Evolutionary conservation across 2,329 filamentous ascomycete genomes (phyloP), one percentile per base, ranked within the genome.

Genomic region (Pseudogymnoascus sp.): DNA sequence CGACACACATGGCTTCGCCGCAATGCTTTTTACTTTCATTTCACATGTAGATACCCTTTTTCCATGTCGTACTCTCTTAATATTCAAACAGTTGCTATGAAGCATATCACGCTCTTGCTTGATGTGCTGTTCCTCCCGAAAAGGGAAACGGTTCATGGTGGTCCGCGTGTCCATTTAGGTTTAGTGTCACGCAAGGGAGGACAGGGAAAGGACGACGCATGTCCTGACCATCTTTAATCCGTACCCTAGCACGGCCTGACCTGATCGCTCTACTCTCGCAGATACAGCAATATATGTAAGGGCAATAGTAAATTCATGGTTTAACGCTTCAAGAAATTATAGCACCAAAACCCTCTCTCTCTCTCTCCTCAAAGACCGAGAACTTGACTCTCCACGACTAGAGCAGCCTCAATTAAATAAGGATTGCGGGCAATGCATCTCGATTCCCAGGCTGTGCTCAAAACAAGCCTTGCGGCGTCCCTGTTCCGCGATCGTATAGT

Each of bases 1-100:
- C 19, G 45, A 52, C 23, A 52, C 23, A 48, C 41, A 52, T n/a
- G 45, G 45, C 45, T 30, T 30, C 26, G 26, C 45, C 45, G 23
- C 26, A 52, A 52, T 30, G 45, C 30, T 52, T 52, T 52, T 19
- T 52, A 52, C 18, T 52, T 52, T 52, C 45, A 52, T 18, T 52
- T 33, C 45, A 52, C 26, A 30, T 52, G 45, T 52, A 52, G n/a
- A 52, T 52, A 52, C 45, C 45, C 26, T 52, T 52, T 52, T 33
- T 33, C n/a, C 26, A 52, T 30, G 15, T 52, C 45, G 45, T 52
- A 52, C 45, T 52, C 45, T 52, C 26, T 30, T 10, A 52, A 52
- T 52, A 52, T 30, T 30, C 19, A 30, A 52, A 52, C n/a, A 52
- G 13, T 52, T 18, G 5, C 15, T 19, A 33, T 33, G 10, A 52